These are phyloP conservation scores for Inga laurina DNA, from an alignment of 306 rosid species.

Conservation along the genomic window DNA sequence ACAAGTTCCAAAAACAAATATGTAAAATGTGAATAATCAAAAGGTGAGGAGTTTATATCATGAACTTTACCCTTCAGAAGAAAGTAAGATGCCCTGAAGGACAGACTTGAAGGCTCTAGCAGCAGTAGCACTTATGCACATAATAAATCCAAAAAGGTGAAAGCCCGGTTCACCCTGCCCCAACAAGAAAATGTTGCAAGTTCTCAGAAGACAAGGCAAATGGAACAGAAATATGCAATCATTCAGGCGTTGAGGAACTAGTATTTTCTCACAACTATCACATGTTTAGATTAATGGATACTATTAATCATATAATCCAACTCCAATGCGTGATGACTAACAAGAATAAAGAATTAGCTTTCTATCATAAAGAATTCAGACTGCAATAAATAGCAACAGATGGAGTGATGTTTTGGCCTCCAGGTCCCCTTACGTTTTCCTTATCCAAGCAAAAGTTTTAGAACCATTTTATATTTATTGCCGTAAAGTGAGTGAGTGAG, in stretches of 20 bases:
- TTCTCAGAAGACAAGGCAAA: slow-evolving; percentile 22
- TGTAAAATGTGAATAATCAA: neutral
- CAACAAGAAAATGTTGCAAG: slow-evolving; percentile 39
- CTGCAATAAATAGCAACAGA: neutral
- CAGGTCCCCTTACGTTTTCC: slow-evolving; percentile 1
- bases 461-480: neutral
- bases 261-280: neutral
- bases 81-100: slow-evolving; percentile 91
- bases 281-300: slow-evolving; percentile 7
- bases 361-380: slow-evolving; percentile 25
- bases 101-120: slow-evolving; percentile 99
- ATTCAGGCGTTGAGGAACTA: slow-evolving; percentile 10
- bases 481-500: neutral
- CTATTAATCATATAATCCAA: neutral
- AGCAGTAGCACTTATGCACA: slow-evolving; percentile 96
- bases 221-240: slow-evolving; percentile 24
- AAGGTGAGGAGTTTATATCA: slow-evolving; percentile 6
- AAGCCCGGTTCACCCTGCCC: slow-evolving; percentile 95
- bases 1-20: neutral
- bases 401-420: neutral
- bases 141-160: slow-evolving; percentile 87
- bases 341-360: neutral
- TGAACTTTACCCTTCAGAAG: slow-evolving; percentile 85
- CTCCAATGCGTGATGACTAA: neutral
- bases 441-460: neutral